These are phyloP conservation scores for Barnettozyma sp. DNA, from an alignment of 805 yeast species.

Conservation along the genomic window DNA sequence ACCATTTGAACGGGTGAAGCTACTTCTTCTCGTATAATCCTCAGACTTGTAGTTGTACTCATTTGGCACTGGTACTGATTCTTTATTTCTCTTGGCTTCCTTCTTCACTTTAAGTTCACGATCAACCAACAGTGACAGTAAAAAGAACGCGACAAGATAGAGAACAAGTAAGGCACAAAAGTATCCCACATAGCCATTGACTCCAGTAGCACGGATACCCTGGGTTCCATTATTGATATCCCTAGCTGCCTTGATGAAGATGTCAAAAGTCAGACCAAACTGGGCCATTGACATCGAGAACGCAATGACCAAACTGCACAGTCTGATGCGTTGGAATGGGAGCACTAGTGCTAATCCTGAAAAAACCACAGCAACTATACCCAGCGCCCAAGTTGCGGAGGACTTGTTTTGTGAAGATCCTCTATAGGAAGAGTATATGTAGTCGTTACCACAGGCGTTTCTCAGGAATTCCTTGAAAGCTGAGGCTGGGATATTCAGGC, in stretches of 20 bases:
- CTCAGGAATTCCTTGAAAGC: not conserved
- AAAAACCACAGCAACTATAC: not conserved
- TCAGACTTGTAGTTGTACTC: not conserved
- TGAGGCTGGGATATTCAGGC: conserved; percentile 4
- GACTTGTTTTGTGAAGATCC: not conserved
- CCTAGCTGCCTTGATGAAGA: not conserved
- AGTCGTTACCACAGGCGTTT: conserved; percentile 2
- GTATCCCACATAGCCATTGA: conserved; percentile 2
- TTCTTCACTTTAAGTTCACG: not conserved
- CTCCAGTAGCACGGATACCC: not conserved
- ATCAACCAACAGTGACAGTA: not conserved
- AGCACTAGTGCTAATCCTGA: not conserved
- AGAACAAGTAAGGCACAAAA: conserved; percentile 2
- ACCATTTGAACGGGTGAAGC: not conserved
- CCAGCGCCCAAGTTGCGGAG: conserved; percentile 4
- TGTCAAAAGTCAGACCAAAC: conserved; percentile 2
- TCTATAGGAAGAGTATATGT: not conserved
- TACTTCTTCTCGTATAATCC: not conserved
- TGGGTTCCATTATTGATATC: conserved; percentile 1
- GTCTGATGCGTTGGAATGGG: not conserved
- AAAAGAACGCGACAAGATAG: not conserved
- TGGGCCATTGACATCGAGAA: conserved; percentile 2
- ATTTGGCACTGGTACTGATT: too few relatives aligned
- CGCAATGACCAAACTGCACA: not conserved
- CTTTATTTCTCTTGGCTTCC: too few relatives aligned